These are phyloP conservation scores for Phytopythium helicoides DNA, from an alignment of 352 stramenopile species.

Conservation along the genomic window DNA sequence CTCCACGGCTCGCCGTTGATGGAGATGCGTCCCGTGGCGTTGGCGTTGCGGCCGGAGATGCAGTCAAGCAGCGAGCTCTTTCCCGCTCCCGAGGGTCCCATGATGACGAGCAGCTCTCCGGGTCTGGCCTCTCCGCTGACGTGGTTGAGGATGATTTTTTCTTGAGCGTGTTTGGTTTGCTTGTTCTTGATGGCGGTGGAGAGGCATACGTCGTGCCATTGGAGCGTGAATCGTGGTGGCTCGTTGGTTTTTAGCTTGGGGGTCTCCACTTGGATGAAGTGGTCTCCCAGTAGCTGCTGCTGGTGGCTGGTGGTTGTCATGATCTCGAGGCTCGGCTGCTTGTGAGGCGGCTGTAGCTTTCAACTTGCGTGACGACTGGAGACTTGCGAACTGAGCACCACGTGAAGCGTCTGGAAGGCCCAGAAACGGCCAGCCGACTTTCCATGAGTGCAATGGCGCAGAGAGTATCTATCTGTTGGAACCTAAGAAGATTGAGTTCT, in stretches of 20 bases:
- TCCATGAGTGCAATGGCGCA: no score
- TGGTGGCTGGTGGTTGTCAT: no score
- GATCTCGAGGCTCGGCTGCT: no score
- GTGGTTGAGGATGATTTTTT: slow-evolving; percentile 42
- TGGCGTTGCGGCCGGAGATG: slow-evolving; percentile 36
- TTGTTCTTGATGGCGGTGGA: slow-evolving; percentile 12
- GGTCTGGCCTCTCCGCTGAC: slow-evolving; percentile 38
- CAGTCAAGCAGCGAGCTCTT: slow-evolving; percentile 60
- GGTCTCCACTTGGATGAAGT: slow-evolving; percentile 14
- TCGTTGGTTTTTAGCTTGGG: slow-evolving; percentile 2
- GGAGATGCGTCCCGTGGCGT: slow-evolving; percentile 22
- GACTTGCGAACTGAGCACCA: no score
- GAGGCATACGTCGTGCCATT: slow-evolving; percentile 31
- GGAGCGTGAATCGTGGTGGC: slow-evolving; percentile 12
- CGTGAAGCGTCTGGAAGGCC: no score
- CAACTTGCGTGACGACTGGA: no score
- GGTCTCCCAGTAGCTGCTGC: not conserved
- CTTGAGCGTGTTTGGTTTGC: slow-evolving; percentile 19
- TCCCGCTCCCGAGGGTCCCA: slow-evolving; percentile 53
- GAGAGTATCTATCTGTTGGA: no score
- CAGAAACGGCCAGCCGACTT: no score
- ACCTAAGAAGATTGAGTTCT: no score
- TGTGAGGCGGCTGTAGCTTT: no score
- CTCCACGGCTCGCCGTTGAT: slow-evolving; percentile 42
- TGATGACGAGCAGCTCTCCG: slow-evolving; percentile 50